Percentiles rank a stretch among this genome's conserved stretches.
phyloP scores from a whole-genome alignment of 805 yeast species.

The Candida corydali region DNA sequence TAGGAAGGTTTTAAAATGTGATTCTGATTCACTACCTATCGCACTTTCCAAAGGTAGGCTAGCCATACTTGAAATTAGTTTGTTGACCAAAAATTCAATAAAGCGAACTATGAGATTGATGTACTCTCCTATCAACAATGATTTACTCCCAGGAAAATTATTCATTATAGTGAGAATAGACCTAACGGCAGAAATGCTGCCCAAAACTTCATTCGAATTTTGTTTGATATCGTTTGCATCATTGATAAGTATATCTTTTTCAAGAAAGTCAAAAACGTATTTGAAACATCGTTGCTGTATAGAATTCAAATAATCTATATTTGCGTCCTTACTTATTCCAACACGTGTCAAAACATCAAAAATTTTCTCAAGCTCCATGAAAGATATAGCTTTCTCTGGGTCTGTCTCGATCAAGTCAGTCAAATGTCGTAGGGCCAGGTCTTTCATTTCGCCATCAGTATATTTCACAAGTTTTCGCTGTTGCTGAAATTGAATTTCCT shows the following conservation, averaged over 20 bases:
- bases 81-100: conserved; percentile 27
- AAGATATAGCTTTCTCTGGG: neutral
- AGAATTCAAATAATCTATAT: conserved; percentile 3
- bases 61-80: neutral
- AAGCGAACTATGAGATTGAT: conserved; percentile 38
- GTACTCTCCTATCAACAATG: conserved; percentile 43
- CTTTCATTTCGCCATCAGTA: conserved; percentile 2
- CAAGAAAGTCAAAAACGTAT: neutral
- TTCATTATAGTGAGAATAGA: conserved; percentile 40
- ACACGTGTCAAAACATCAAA: neutral
- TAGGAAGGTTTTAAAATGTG: neutral
- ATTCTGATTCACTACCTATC: neutral
- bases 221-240: neutral
- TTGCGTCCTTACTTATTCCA: neutral
- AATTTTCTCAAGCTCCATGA: conserved; percentile 2
- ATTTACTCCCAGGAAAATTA: conserved; percentile 27
- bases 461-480: conserved; percentile 4
- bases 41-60: neutral
- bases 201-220: neutral
- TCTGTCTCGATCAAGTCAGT: conserved; percentile 1
- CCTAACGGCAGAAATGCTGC: conserved; percentile 14
- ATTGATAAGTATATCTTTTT: neutral
- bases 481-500: neutral
- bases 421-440: neutral
- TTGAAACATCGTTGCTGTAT: conserved; percentile 6